Base-by-base conservation (phyloP, 495 filamentous ascomycete genomes). In the Talaromyces thailandensis region DNA sequence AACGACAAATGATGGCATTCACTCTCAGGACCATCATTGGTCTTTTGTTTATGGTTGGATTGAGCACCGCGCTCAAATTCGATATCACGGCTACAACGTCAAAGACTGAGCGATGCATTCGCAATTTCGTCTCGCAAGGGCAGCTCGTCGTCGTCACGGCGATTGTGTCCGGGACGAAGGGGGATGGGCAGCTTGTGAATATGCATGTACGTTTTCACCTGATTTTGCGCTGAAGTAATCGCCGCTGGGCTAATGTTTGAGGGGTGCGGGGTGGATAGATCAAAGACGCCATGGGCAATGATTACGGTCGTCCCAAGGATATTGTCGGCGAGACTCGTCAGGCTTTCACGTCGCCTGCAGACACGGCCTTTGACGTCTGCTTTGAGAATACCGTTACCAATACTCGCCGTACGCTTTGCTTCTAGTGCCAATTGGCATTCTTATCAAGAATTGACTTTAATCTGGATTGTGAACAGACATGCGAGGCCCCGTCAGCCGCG, bases 71-170 rank as follows among this genome's bases (percentile, higher is more conserved):
- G 31, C 82, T 98, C 62, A 97, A 96, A 76, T 98, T 98, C 82
- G 95, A 98, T 66, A 82, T 98, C 60, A 73, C 84, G 67, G 91
- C 94, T 14, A 78, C 85, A 61, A 81, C 79, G 18, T 81, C 84
- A 69, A 83, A 80, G 73, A 81, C 84, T 59, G 86, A 90, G 72
- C 84, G 95, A 82, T 98, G 94, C 79, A 91, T 98, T 74, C 86
- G 95, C 68, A 98, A 98, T 77, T 98, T 97, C 72, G 93, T 97
- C 61, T 80, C 86, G 57, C 90, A 87, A 74, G 92, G 96, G 72
- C 95, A 93, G 60, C 80, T 98, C 63, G 94, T 98, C n/a, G 93
- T 98, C 6, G 94, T 98, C n/a, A 98, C 94, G 37, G 89, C 93
- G 59, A 96, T 87, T 59, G 84, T 96, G 14, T 82, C 86, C 71